Percentiles rank a stretch among this genome's conserved stretches.
Conservation (phyloP, 345 rosid species). For the Aquilaria malaccensis region DNA sequence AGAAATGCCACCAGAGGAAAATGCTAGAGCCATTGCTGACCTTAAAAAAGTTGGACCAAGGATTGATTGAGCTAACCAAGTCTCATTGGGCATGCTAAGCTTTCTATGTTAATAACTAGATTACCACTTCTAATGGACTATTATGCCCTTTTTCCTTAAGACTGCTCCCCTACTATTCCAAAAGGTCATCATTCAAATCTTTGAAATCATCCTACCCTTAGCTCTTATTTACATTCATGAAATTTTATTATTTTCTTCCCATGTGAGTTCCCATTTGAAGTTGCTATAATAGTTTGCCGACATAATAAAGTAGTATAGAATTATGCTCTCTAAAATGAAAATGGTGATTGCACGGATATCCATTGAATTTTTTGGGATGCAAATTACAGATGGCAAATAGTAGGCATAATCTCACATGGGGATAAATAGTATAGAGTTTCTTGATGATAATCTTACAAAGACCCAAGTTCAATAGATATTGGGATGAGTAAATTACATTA, state of each 20-base stretch:
- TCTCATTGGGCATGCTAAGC: background rate
- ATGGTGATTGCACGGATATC: background rate
- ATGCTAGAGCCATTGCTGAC: background rate
- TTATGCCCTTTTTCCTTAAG: background rate
- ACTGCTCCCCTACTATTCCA: background rate
- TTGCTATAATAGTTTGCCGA: background rate
- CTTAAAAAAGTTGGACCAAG: background rate
- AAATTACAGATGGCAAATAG: background rate
- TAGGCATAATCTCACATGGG: background rate
- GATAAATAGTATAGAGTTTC: background rate
- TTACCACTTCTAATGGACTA: background rate
- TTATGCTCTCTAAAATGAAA: background rate
- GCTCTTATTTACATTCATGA: background rate
- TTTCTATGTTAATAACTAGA: background rate
- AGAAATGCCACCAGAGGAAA: background rate
- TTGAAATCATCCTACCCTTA: background rate
- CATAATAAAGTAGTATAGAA: background rate
- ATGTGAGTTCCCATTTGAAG: too few relatives aligned
- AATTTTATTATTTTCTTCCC: background rate
- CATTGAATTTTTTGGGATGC: background rate
- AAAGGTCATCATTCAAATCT: background rate
- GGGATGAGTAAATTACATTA: background rate
- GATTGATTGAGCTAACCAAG: background rate
- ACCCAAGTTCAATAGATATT: background rate
- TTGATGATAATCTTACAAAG: background rate